Conservation (phyloP, 805 yeast species). For the Wickerhamomyces bisporus region DNA sequence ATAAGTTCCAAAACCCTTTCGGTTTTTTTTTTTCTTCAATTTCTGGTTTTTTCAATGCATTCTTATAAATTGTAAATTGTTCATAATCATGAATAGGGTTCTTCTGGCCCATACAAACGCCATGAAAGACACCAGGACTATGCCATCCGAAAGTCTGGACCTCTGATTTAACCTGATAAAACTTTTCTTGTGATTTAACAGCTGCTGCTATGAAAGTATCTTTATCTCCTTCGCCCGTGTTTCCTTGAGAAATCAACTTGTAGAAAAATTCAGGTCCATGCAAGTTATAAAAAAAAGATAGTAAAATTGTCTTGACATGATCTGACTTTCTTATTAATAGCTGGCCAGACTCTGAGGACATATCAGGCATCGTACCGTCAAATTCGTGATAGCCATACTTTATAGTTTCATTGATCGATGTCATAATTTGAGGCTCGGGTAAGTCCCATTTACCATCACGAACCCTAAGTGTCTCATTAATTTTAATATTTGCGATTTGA, state of each 20-base stretch:
- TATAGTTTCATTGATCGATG: constrained; percentile 8
- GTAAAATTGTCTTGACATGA: constrained; percentile 53
- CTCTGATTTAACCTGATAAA: constrained; percentile 42
- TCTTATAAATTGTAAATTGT: not conserved
- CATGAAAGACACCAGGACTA: constrained; percentile 41
- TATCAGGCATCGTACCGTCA: constrained; percentile 60
- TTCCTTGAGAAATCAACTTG: constrained; percentile 63
- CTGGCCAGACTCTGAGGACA: constrained; percentile 69
- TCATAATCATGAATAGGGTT: constrained; percentile 56
- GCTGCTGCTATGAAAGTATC: constrained; percentile 75
- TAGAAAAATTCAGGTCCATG: constrained; percentile 65
- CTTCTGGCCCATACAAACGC: constrained; percentile 74
- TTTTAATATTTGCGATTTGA: constrained; percentile 41
- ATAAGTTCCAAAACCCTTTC: no score
- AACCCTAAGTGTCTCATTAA: constrained; percentile 19
- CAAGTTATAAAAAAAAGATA: constrained; percentile 60
- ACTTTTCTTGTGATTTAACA: constrained; percentile 40
- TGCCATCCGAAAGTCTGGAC: constrained; percentile 24
- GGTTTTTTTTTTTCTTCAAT: no score
- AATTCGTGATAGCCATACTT: constrained; percentile 52
- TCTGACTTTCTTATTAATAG: constrained; percentile 52
- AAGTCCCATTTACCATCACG: constrained; percentile 24
- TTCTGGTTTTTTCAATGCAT: not conserved
- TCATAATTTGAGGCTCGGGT: constrained; percentile 27
- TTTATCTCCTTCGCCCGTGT: constrained; percentile 78